Percentiles rank a stretch among this genome's conserved stretches.
Conservation (phyloP, 139 green algal genomes). For the Chlorella ohadii region DNA sequence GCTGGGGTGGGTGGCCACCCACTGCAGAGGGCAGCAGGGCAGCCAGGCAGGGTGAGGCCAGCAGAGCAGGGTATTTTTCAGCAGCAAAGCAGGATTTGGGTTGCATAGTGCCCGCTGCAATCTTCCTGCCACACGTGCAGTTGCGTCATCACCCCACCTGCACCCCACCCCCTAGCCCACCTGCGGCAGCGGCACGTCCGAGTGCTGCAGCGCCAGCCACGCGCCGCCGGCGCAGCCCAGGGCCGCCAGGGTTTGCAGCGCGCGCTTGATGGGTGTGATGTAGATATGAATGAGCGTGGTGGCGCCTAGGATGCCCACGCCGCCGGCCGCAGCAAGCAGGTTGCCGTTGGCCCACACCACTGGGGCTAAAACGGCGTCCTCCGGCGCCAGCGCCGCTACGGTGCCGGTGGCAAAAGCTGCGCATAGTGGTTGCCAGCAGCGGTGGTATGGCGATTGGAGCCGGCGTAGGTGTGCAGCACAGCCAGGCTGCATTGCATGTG, state of each 20-base stretch:
- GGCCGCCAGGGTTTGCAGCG: conserved; percentile 75
- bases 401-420: conserved; percentile 20
- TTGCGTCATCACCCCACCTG: too few species aligned
- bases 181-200: conserved; percentile 47
- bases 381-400: background rate
- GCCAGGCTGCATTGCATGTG: too few species aligned
- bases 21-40: conserved; percentile 13
- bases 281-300: conserved; percentile 95
- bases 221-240: conserved; percentile 61
- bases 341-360: background rate
- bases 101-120: too few species aligned
- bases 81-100: too few species aligned
- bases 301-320: conserved; percentile 70
- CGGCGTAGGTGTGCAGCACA: too few species aligned
- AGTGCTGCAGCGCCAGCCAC: conserved; percentile 62
- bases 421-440: too few species aligned
- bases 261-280: conserved; percentile 78
- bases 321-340: conserved; percentile 49
- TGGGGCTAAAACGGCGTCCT: background rate
- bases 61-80: too few species aligned
- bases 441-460: too few species aligned
- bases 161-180: too few species aligned
- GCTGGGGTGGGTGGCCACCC: conserved; percentile 72
- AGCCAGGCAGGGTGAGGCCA: too few species aligned
- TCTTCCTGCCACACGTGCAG: too few species aligned